These are phyloP conservation scores for Eurotiales sp. DNA, from an alignment of 2,329 filamentous ascomycete species.

Conservation along the genomic window DNA sequence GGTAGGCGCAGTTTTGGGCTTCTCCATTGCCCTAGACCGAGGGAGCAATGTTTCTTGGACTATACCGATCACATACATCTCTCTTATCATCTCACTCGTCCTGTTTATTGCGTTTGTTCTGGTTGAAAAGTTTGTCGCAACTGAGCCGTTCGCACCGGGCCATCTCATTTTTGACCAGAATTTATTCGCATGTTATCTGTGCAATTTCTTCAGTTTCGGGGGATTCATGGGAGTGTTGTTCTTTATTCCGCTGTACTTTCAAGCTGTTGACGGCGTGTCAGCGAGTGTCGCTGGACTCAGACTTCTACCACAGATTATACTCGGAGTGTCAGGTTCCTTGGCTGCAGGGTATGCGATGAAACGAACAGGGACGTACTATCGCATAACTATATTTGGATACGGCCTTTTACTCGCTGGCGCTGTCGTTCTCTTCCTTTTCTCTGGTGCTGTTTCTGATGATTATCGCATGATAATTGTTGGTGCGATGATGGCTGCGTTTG, in stretches of 20 bases:
- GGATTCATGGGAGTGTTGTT: constrained; percentile 61
- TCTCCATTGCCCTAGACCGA: constrained; percentile 67
- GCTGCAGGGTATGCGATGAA: constrained; percentile 65
- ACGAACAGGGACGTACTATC: constrained; percentile 67
- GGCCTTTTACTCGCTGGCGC: constrained; percentile 51
- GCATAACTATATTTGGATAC: constrained; percentile 60
- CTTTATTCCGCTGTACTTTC: constrained; percentile 75
- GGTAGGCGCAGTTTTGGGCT: constrained; percentile 60
- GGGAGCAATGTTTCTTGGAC: constrained; percentile 70
- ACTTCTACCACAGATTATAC: constrained; percentile 63
- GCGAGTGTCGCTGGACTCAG: constrained; percentile 63
- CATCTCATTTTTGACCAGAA: constrained; percentile 66
- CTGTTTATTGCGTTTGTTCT: constrained; percentile 65
- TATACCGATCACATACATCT: constrained; percentile 54
- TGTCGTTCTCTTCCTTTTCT: constrained; percentile 55
- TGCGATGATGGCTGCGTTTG: constrained; percentile 52
- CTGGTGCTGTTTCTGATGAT: constrained; percentile 51
- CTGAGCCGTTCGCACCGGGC: constrained; percentile 70
- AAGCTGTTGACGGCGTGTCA: constrained; percentile 63
- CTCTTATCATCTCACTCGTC: constrained; percentile 53
- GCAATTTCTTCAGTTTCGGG: constrained; percentile 68
- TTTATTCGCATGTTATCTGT: constrained; percentile 64
- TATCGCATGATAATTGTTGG: constrained; percentile 54
- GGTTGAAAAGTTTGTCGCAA: constrained; percentile 64
- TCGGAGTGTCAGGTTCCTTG: constrained; percentile 62